Evolutionary conservation across 2,329 filamentous ascomycete genomes (phyloP), one percentile per base, ranked within the genome.

Genomic region (Penicillium sp.): DNA sequence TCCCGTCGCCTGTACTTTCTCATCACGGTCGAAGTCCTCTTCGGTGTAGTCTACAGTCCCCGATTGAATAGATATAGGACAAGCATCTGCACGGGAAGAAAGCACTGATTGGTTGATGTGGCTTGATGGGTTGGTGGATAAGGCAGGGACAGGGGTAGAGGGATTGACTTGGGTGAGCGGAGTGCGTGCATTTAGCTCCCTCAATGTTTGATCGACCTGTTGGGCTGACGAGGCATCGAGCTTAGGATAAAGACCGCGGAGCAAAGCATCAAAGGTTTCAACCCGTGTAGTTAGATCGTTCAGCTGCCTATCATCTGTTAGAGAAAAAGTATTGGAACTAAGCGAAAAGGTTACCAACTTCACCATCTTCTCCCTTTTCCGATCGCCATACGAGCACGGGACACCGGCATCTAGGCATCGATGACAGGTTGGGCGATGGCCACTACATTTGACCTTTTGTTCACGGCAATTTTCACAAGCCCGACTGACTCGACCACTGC

Each of bases 391-490:
- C 17, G 71, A 74, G 65, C 77, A 79, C 5, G 57, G 59, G 38
- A 75, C 69, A 9, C 73, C 73, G 27, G 73, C 67, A 58, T 79
- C 77, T 64, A 74, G 70, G 59, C 77, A 79, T 49, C 77, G 71
- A 53, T 75, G 68, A 57, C 77, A 79, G 31, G 68, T 67, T 33
- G 77, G 77, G 41, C 72, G 73, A 64, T 78, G 74, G 7, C 77
- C 77, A 60, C 72, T 76, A 66, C 77, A 79, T 67, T 79, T 79
- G 54, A 75, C 77, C 64, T 79, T 79, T 51, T 77, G 72, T 42
- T 77, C 73, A 12, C 77, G 75, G 60, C 77, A 79, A 53, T 75
- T 75, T 61, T 79, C 77, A 55, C 77, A 79, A 6, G 77, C 77
- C 35, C 69, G 71, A 55, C 72, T 72, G 41, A 74, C 71, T 33